phyloP scores from a whole-genome alignment of 768 basidiomycete species.

The Leccinum variicolor region DNA sequence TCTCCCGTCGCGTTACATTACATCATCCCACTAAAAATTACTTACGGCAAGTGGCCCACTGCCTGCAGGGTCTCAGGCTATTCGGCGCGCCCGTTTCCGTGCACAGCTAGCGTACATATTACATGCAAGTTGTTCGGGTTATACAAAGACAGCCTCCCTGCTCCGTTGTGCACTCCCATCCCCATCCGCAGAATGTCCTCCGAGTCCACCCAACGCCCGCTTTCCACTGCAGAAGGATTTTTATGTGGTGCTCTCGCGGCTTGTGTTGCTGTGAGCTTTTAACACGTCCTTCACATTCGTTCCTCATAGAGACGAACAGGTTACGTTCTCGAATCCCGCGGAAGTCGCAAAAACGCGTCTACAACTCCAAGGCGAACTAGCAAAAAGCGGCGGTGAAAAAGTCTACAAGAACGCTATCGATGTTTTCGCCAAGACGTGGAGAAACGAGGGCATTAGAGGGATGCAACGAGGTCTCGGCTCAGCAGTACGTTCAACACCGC shows the following conservation, averaged over 20 bases:
- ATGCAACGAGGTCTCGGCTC: constrained; percentile 88
- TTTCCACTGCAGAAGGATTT: constrained; percentile 80
- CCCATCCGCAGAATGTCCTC: constrained; percentile 17
- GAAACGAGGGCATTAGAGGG: constrained; percentile 86
- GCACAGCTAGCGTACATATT: neutral
- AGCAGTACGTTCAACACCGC: constrained; percentile 55
- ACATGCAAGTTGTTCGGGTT: neutral
- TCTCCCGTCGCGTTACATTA: neutral
- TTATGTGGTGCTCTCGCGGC: constrained; percentile 89
- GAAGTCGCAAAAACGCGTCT: constrained; percentile 87
- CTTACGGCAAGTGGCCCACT: neutral
- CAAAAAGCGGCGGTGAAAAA: constrained; percentile 62
- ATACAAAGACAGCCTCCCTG: neutral
- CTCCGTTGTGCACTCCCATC: neutral
- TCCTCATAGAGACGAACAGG: constrained; percentile 39
- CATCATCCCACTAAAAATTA: neutral
- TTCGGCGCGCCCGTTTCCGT: neutral
- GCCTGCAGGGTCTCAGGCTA: neutral
- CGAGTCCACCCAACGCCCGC: constrained; percentile 27
- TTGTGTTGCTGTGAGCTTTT: constrained; percentile 66
- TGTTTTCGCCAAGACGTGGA: constrained; percentile 83
- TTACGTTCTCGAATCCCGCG: constrained; percentile 76
- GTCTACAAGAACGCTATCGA: constrained; percentile 92
- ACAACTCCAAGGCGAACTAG: constrained; percentile 94
- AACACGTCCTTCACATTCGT: neutral